phyloP scores from a whole-genome alignment of 2,329 filamentous ascomycete species.

The Fusarium sp. region DNA sequence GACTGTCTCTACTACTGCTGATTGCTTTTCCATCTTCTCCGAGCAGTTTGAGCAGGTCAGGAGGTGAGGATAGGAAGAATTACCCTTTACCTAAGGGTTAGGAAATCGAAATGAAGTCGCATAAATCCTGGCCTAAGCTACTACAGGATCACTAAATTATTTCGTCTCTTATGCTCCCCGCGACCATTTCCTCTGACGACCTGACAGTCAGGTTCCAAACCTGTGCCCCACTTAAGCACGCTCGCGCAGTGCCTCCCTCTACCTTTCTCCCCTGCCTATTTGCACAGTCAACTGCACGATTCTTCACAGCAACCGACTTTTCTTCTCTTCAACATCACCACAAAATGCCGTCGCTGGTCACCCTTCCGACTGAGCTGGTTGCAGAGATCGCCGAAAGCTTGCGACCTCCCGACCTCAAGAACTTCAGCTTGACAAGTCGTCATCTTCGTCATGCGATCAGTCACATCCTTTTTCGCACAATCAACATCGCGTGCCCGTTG shows the following conservation, averaged over 20 bases:
- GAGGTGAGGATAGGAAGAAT: too few relatives aligned
- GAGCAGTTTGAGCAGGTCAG: too few relatives aligned
- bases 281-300: background rate
- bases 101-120: too few relatives aligned
- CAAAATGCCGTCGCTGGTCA: background rate
- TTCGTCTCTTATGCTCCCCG: too few relatives aligned
- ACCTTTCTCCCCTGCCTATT: too few relatives aligned
- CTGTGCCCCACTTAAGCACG: background rate
- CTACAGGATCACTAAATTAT: accelerated
- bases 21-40: too few relatives aligned
- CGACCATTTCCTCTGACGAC: too few relatives aligned
- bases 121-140: too few relatives aligned
- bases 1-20: too few relatives aligned
- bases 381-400: background rate
- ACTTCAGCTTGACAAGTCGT: background rate
- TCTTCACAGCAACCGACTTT: background rate
- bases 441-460: background rate
- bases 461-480: background rate
- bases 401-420: background rate
- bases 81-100: too few relatives aligned
- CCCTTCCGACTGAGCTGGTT: background rate
- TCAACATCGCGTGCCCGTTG: background rate
- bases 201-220: too few relatives aligned
- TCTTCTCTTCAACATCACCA: too few relatives aligned
- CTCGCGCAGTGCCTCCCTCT: background rate